Evolutionary conservation across 257 asterid genomes (phyloP).

Genomic region (Nicotiana attenuata): DNA sequence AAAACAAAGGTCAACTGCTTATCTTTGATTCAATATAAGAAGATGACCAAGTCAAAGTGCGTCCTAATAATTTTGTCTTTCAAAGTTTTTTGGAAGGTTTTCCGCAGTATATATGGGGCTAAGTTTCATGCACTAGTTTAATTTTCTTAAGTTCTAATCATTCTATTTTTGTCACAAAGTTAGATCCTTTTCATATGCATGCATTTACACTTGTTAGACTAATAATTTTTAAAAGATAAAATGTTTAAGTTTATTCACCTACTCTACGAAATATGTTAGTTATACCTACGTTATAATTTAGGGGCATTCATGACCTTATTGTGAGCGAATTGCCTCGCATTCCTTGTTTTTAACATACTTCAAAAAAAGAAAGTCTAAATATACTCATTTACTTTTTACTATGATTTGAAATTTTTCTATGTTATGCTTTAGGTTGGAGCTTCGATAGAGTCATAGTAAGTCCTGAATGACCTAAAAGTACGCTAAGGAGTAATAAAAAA

Average conservation of each 20-base stretch:
- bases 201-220: background rate
- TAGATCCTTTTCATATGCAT: conserved; percentile 5
- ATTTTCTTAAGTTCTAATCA: background rate
- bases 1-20: background rate
- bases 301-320: background rate
- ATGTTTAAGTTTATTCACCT: background rate
- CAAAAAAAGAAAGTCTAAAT: no score
- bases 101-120: background rate
- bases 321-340: background rate
- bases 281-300: no score
- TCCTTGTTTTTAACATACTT: background rate
- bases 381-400: background rate
- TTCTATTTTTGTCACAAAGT: background rate
- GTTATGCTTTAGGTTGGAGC: no score
- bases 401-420: no score
- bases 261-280: background rate
- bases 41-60: background rate
- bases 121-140: background rate
- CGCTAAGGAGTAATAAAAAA: no score
- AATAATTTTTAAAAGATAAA: background rate
- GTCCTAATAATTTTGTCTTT: background rate
- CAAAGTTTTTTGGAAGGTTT: background rate
- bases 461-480: no score
- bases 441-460: no score
- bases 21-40: background rate